phyloP scores from a whole-genome alignment of 2,329 filamentous ascomycete genomes.

The Stachybotrys echinatus region DNA sequence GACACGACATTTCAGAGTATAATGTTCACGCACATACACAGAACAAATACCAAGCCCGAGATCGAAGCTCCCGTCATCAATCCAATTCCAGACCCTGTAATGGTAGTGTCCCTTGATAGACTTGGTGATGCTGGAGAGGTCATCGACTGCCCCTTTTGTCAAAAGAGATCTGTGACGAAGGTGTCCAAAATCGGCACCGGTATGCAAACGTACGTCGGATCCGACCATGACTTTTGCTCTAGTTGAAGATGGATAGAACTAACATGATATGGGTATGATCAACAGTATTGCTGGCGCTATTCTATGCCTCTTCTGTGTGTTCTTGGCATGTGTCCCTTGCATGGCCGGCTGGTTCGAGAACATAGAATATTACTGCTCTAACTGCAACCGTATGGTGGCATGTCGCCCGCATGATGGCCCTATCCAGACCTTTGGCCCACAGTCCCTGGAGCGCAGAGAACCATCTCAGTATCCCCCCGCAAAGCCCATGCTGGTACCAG shows the following conservation, averaged over 20 bases:
- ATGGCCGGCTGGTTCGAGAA: background rate
- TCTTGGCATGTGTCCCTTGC: background rate
- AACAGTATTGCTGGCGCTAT: background rate
- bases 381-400: background rate
- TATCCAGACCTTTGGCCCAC: background rate
- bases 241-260: background rate
- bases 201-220: background rate
- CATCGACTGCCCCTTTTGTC: background rate
- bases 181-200: background rate
- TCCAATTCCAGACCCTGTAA: background rate
- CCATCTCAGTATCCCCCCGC: background rate
- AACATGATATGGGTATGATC: background rate
- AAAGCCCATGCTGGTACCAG: background rate
- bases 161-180: background rate
- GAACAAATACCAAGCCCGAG: background rate
- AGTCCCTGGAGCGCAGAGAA: background rate
- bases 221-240: background rate
- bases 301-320: background rate
- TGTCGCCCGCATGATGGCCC: background rate
- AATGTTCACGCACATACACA: too few species aligned
- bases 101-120: background rate
- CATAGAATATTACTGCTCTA: background rate
- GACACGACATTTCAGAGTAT: too few species aligned
- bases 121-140: background rate
- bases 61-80: background rate